Base-by-base conservation (phyloP, 495 filamentous ascomycete genomes). In the Penicillium coprophilum region DNA sequence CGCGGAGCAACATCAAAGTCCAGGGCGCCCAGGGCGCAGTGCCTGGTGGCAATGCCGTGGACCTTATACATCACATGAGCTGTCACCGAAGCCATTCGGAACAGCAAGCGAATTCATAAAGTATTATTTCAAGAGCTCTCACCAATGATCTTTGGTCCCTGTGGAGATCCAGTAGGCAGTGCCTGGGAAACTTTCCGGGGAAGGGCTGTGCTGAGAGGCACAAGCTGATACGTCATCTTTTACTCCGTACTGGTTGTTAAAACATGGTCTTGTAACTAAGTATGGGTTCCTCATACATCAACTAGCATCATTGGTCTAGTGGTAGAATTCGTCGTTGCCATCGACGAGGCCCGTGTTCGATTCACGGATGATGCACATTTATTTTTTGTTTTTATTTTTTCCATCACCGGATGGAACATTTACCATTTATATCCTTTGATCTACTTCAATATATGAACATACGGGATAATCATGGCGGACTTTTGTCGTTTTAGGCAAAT, bases 321-420 rank as follows among this genome's bases (percentile, higher is more conserved):
- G 77, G 77, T 80, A 80, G 75, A 80, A 80, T 80, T 79, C 77
- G 69, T 80, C 77, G 77, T 79, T 80, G 77, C 77, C 77, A 80
- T 80, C 78, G 78, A 80, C 69, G 78, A 80, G 78, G 75, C 78
- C 76, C 77, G 78, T 75, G 78, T 80, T 80, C 78, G 78, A 80
- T 79, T 80, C 78, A 75, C 77, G 76, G 76, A 76, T 77, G 73
- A 78, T 77, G 77, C 77, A 79, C 23, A 59, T 11, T 46, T 53
- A 40, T 61, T 71, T 59, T 60, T 59, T 61, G 47, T 55, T 57
- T 59, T 64, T 61, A 53, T 28, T 46, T 61, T 63, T 53, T 54
- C 19, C 10, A 5, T 27, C 3, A 27, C 7, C 7, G 24, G 24
- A 27, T 27, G 24, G 24, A 27, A 27, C 7, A 27, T 24, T 24